phyloP scores from a whole-genome alignment of 2,329 filamentous ascomycete species.

The Colletotrichum sp. region DNA sequence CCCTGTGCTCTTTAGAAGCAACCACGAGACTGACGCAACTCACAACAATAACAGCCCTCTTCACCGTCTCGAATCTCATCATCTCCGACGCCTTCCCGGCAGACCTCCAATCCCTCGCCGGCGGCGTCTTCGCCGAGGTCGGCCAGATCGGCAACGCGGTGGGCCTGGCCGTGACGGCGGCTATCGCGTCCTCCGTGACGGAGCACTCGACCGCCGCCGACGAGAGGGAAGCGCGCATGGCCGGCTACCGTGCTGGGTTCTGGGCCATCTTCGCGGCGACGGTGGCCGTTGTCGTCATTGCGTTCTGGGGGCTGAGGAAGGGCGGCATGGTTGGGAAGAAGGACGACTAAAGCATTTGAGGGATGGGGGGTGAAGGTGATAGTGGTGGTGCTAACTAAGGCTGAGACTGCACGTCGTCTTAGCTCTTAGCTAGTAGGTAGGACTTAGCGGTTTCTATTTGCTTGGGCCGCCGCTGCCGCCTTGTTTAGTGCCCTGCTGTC shows the following conservation, averaged over 20 bases:
- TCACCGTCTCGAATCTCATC: conserved; percentile 59
- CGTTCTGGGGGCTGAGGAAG: conserved; percentile 46
- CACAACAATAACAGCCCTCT: conserved; percentile 43
- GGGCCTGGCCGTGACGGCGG: conserved; percentile 55
- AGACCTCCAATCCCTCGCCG: conserved; percentile 61
- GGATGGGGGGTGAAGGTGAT: neutral
- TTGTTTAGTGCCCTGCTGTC: neutral
- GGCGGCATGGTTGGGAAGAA: conserved; percentile 56
- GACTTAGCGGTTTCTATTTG: neutral
- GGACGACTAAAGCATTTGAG: conserved; percentile 1
- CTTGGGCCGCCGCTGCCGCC: neutral
- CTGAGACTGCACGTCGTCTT: neutral
- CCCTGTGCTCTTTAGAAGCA: neutral
- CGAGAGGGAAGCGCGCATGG: conserved; percentile 43
- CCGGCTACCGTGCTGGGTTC: conserved; percentile 56
- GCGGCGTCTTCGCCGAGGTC: conserved; percentile 64
- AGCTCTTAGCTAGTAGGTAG: neutral
- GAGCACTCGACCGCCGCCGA: conserved; percentile 34
- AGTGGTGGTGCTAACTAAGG: neutral
- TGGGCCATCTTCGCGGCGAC: conserved; percentile 56
- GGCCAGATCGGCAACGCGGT: conserved; percentile 61
- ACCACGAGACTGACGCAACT: neutral
- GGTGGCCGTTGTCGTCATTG: conserved; percentile 40
- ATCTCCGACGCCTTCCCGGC: conserved; percentile 59
- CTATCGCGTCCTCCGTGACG: conserved; percentile 51